Conservation (phyloP, 352 stramenopile species). For the Phytopythium helicoides region DNA sequence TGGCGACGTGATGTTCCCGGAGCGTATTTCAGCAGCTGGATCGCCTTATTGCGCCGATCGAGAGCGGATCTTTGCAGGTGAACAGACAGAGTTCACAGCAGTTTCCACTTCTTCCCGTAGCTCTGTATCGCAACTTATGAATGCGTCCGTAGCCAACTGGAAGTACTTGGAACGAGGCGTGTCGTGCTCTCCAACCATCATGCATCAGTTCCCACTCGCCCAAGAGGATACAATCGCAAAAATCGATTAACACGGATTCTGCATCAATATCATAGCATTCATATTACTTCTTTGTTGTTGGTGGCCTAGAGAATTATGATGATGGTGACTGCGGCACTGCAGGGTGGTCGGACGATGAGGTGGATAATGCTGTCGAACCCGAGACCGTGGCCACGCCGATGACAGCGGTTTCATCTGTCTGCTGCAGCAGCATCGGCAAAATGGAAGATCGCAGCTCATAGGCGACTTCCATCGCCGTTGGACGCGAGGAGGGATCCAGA, state of each 20-base stretch:
- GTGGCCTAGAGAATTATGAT: too few relatives aligned
- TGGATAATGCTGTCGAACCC: slow-evolving; percentile 3
- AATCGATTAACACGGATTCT: too few relatives aligned
- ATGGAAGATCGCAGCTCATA: slow-evolving; percentile 61
- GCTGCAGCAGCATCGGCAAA: slow-evolving; percentile 34
- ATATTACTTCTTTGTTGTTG: too few relatives aligned
- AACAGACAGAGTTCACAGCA: background rate
- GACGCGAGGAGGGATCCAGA: slow-evolving; percentile 54
- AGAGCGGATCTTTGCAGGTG: slow-evolving; percentile 1
- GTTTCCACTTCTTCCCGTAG: too few relatives aligned
- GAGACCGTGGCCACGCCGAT: background rate
- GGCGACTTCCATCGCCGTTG: slow-evolving; percentile 67
- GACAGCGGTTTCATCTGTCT: slow-evolving; percentile 3
- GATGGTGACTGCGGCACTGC: background rate
- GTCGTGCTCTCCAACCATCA: too few relatives aligned
- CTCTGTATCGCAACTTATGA: too few relatives aligned
- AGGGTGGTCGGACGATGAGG: background rate
- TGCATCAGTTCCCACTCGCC: too few relatives aligned
- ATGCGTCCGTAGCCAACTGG: too few relatives aligned
- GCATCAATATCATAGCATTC: too few relatives aligned
- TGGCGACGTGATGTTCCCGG: background rate
- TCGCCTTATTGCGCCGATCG: slow-evolving; percentile 2
- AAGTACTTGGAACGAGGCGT: too few relatives aligned
- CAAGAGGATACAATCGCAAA: too few relatives aligned
- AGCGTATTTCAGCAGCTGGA: background rate